phyloP scores from a whole-genome alignment of 208 protist species.

The Herpetomonas samuelpessoai region DNA sequence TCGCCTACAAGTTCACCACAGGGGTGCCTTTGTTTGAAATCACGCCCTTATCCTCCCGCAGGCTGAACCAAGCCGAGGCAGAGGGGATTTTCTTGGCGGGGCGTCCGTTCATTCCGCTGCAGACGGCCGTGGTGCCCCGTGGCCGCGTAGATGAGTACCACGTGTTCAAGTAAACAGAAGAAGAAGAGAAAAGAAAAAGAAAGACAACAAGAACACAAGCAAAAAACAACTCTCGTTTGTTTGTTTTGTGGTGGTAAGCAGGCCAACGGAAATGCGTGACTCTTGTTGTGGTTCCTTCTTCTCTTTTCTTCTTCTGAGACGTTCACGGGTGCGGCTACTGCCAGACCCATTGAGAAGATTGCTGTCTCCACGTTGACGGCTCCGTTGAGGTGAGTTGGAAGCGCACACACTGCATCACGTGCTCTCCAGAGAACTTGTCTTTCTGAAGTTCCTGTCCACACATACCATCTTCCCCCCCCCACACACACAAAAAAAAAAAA shows the following conservation, averaged over 20 bases:
- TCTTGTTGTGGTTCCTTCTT: no score
- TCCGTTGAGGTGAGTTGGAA: no score
- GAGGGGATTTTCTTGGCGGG: slow-evolving; percentile 87
- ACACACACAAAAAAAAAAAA: slow-evolving; percentile 2
- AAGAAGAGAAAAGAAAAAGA: slow-evolving; percentile 4
- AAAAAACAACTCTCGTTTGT: no score
- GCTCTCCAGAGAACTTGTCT: no score
- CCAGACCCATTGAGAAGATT: no score
- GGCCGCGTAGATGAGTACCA: slow-evolving; percentile 89
- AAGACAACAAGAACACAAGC: not conserved
- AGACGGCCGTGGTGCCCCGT: slow-evolving; percentile 87
- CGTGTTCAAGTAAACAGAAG: slow-evolving; percentile 76
- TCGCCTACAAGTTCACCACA: slow-evolving; percentile 90
- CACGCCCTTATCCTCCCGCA: slow-evolving; percentile 46
- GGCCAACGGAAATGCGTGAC: no score
- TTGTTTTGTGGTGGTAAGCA: no score
- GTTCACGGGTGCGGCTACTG: no score
- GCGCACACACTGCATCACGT: no score
- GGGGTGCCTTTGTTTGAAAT: slow-evolving; percentile 89
- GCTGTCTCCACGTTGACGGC: no score
- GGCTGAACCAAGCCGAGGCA: slow-evolving; percentile 84
- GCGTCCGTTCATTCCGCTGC: slow-evolving; percentile 78
- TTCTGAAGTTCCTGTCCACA: no score
- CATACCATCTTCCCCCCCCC: not conserved
- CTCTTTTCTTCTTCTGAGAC: no score